Evolutionary conservation across 495 filamentous ascomycete species (phyloP).

Genomic region (Hyphodiscus hymeniophilus): DNA sequence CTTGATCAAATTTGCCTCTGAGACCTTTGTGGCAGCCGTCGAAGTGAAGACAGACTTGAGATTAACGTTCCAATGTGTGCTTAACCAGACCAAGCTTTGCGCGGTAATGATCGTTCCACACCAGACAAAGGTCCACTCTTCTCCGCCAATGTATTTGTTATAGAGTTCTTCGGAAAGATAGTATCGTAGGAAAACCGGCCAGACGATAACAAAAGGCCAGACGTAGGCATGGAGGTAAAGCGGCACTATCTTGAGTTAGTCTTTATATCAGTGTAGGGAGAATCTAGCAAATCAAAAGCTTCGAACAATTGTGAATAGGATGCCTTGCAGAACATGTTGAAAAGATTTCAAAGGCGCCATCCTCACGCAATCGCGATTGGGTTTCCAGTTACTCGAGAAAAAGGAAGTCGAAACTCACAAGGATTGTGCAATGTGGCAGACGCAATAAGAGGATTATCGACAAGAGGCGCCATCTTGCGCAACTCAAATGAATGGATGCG

Average conservation of each 20-base stretch:
- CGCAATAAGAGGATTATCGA: constrained; percentile 84
- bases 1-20: constrained; percentile 83
- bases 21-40: constrained; percentile 57
- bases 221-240: constrained; percentile 75
- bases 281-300: too few relatives aligned
- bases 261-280: too few relatives aligned
- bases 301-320: too few relatives aligned
- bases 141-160: constrained; percentile 74
- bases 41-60: constrained; percentile 76
- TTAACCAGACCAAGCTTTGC: constrained; percentile 88
- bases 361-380: too few relatives aligned
- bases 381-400: too few relatives aligned
- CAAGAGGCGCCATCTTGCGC: constrained; percentile 52
- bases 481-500: neutral
- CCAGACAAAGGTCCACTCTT: constrained; percentile 97
- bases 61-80: constrained; percentile 94
- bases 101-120: constrained; percentile 75
- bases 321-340: too few relatives aligned
- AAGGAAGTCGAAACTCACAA: constrained; percentile 11
- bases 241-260: constrained; percentile 42
- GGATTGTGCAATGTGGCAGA: constrained; percentile 83
- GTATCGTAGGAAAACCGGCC: constrained; percentile 82
- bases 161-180: constrained; percentile 79
- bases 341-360: too few relatives aligned
- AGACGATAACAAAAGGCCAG: constrained; percentile 84